Evolutionary conservation across 306 rosid genomes (phyloP).

Genomic region (Castanea crenata): DNA sequence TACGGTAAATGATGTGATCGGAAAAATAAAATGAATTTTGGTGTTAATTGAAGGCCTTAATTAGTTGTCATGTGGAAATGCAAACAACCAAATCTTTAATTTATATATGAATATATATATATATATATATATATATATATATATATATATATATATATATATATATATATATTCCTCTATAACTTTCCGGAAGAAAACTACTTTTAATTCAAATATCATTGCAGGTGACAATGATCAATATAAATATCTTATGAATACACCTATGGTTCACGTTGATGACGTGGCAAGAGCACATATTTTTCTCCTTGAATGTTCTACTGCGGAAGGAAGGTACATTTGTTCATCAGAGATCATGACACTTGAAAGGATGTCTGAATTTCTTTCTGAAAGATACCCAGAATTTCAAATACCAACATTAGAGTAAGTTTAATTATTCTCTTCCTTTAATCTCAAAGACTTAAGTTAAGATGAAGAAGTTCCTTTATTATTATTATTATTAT

Average conservation of each 20-base stretch:
- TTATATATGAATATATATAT: not conserved
- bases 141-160: not conserved
- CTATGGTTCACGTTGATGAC: conserved; percentile 67
- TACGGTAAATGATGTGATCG: too few relatives aligned
- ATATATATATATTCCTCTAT: not conserved
- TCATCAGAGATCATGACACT: conserved; percentile 34
- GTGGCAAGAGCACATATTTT: conserved; percentile 55
- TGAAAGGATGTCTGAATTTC: conserved; percentile 28
- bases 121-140: not conserved
- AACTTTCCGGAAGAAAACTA: not conserved
- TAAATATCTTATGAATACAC: not conserved
- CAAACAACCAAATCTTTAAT: not conserved
- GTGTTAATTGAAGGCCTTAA: too few relatives aligned
- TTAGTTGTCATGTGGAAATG: too few relatives aligned
- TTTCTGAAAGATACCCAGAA: conserved; percentile 42
- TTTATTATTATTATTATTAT: too few relatives aligned
- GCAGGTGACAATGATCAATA: conserved; percentile 40
- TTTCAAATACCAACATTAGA: conserved; percentile 43
- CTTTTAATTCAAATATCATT: conserved; percentile 1
- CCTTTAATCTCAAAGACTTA: not conserved
- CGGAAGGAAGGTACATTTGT: conserved; percentile 60
- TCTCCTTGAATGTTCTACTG: conserved; percentile 50
- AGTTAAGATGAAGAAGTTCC: not conserved
- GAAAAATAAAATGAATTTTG: too few relatives aligned
- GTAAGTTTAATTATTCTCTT: conserved; percentile 38